These are phyloP conservation scores for Hymenoscyphus albidus DNA, from an alignment of 2,329 filamentous ascomycete genomes.

Conservation along the genomic window DNA sequence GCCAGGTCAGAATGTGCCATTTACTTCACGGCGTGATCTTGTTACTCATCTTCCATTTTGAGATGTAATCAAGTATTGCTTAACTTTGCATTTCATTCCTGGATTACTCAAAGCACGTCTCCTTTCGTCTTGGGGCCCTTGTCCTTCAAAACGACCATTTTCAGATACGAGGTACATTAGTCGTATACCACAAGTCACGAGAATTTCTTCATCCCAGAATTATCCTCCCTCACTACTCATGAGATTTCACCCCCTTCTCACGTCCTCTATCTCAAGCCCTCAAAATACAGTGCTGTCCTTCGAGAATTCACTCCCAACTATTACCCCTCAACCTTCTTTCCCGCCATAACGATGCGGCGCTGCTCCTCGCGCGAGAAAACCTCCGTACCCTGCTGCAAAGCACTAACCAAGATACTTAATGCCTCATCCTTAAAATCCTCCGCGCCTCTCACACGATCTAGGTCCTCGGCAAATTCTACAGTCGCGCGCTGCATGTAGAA, in stretches of 20 bases:
- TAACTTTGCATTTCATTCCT: too few species aligned
- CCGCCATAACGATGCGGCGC: constrained; percentile 30
- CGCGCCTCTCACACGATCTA: constrained; percentile 64
- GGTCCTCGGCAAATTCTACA: constrained; percentile 67
- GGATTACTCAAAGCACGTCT: too few species aligned
- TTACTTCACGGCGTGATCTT: too few species aligned
- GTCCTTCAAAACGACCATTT: too few species aligned
- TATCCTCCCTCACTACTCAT: neutral
- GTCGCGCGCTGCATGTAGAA: constrained; percentile 69
- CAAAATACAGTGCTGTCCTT: neutral
- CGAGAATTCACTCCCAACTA: neutral
- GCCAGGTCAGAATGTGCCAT: too few species aligned
- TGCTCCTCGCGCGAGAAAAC: constrained; percentile 57
- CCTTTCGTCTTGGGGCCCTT: too few species aligned
- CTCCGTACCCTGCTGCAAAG: constrained; percentile 62
- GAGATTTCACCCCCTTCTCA: neutral
- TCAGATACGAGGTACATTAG: too few species aligned
- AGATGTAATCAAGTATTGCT: too few species aligned
- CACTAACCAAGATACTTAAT: constrained; percentile 61
- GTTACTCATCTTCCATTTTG: too few species aligned
- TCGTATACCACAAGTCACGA: too few species aligned
- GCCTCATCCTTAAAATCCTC: constrained; percentile 67
- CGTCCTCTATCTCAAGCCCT: neutral
- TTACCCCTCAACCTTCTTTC: neutral
- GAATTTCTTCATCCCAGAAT: too few species aligned